Evolutionary conservation across 2,329 filamentous ascomycete species (phyloP).

Genomic region (Cladosporium colombiae): DNA sequence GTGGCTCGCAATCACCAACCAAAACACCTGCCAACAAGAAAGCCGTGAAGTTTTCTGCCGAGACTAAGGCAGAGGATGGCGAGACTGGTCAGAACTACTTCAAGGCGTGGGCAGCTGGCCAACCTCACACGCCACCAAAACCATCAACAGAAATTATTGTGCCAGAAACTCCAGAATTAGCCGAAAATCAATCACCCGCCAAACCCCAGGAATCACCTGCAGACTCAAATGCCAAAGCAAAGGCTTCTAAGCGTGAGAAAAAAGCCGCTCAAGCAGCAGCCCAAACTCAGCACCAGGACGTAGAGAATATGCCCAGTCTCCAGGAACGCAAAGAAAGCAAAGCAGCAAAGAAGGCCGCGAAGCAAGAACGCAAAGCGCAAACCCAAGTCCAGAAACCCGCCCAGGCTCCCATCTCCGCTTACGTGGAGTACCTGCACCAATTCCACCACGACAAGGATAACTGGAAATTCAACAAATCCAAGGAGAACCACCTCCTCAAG

Average conservation of each 20-base stretch:
- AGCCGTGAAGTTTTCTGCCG: conserved; percentile 65
- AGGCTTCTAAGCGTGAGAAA: conserved; percentile 11
- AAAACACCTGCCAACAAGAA: conserved; percentile 42
- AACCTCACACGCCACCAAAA: conserved; percentile 16
- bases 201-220: conserved; percentile 14
- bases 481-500: conserved; percentile 82
- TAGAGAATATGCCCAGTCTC: conserved; percentile 22
- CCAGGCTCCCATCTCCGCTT: conserved; percentile 48
- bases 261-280: conserved; percentile 36
- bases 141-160: conserved; percentile 10
- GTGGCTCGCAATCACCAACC: conserved; percentile 17
- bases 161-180: conserved; percentile 16
- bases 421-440: conserved; percentile 73
- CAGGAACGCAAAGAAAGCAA: conserved; percentile 7
- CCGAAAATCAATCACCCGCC: background rate
- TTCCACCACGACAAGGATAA: conserved; percentile 69
- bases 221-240: conserved; percentile 35
- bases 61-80: conserved; percentile 61
- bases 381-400: background rate
- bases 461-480: conserved; percentile 98
- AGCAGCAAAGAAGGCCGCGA: conserved; percentile 18
- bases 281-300: conserved; percentile 42
- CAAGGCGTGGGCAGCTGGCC: conserved; percentile 47
- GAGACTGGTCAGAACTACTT: conserved; percentile 52
- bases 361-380: conserved; percentile 18